Evolutionary conservation across 129 eudicot genomes (phyloP), one percentile per base, ranked within the genome.

Genomic region (Flaveria brownii): DNA sequence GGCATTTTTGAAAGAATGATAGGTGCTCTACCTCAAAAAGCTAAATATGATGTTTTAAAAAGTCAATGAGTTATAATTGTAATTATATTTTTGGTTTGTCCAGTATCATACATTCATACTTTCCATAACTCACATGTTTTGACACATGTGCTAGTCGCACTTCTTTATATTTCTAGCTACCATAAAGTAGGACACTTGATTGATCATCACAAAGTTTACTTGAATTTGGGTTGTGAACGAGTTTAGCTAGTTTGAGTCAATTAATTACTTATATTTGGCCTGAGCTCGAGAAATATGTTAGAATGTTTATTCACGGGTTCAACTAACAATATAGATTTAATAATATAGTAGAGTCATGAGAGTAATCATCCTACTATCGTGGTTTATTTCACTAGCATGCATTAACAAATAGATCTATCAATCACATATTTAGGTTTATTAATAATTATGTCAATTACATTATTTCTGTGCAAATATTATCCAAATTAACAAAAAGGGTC

Each of bases 81-180:
- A 17, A 60, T 65, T 80, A 51, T 6, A 7, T 63, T 49, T 41
- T 73, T 26, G 73, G 74, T 73, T 72, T 22, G 64, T n/a, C 45
- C 25, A 18, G 57, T 54, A 23, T 72, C 10, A 17, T 18, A 55
- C 36, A 59, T 59, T 22, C 30, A 60, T 43, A 42, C 65, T 17
- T 51, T 36, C 61, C 22, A 33, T 18, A 22, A 54, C 36, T 36
- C 65, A 25, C 54, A 56, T 72, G 55, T 66, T 66, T 41, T 73
- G 61, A 70, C 43, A 22, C 50, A 46, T 85, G 78, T 55, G 83
- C 73, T 77, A 73, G 85, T 82, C 79, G 85, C 86, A 26, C 74
- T 89, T 15, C 71, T 86, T 18, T 91, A 85, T 76, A 61, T 87
- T 70, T 77, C 88, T 12, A 77, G 81, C 23, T 84, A 81, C 72